Evolutionary conservation across 2,329 filamentous ascomycete species (phyloP), one percentile per base, ranked within the genome.

Genomic region (Fusarium verrucosum): DNA sequence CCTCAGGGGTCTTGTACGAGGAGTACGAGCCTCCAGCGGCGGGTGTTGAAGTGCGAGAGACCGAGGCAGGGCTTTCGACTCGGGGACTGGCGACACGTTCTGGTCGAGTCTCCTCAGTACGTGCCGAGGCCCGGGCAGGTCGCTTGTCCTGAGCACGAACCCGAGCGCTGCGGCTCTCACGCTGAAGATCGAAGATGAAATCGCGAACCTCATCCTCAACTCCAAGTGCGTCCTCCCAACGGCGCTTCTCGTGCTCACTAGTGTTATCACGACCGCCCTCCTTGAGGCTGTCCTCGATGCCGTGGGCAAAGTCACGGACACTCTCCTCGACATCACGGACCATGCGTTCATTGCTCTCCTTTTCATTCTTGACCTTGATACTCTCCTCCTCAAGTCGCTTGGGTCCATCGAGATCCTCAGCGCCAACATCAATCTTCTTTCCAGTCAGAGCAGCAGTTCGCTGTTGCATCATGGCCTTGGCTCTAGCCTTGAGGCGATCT

Each of bases 401-500:
- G 42, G 93, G 89, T 5, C 92, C 92, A 65, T 91, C 92, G 23
- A 85, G 84, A 64, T 94, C 90, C 66, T 96, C 92, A 59, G 89
- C 85, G 41, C 80, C 81, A 3, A 82, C 77, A 33, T 92, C 88
- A 42, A 89, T 81, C 74, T 94, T 93, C 77, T 90, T 92, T 55
- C 95, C 95, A 20, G 93, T 92, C 64, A 99, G 81, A 17, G 95
- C 94, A 53, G 95, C 95, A 68, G 95, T 94, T 58, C 95, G 90
- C 73, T 97, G 94, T 79, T 98, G 94, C 95, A 99, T 99, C 88
- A 97, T 96, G 35, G 94, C 94, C 79, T 94, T 96, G 28, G 95
- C 94, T 69, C 94, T 88, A 32, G 95, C 95, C 81, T 97, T 98
- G 68, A 98, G 86, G 50, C 94, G 88, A 78, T 99, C 95, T 5